A percentile compares a stretch with the other conserved stretches of the same genome.
phyloP scores from a whole-genome alignment of 2,329 filamentous ascomycete genomes.

The Hymenoscyphus repandus region DNA sequence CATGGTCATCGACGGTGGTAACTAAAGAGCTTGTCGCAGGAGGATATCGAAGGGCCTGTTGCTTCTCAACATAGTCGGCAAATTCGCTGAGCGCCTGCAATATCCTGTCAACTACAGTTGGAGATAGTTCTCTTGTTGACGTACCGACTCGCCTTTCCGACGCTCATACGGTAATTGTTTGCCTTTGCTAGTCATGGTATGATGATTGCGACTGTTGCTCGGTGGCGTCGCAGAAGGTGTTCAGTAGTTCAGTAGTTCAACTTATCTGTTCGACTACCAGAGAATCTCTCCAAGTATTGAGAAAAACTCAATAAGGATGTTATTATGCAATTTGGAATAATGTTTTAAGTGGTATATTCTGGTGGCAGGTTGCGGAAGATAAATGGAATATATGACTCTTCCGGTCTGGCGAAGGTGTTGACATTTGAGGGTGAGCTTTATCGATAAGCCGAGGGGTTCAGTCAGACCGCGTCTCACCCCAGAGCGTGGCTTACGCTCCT shows the following conservation, averaged over 20 bases:
- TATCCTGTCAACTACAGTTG: neutral
- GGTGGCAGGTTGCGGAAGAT: constrained; percentile 5
- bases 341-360: constrained; percentile 2
- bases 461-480: too few relatives aligned
- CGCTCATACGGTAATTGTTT: constrained; percentile 68
- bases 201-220: neutral
- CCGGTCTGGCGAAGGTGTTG: constrained; percentile 13
- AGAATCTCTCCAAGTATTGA: neutral
- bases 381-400: constrained; percentile 1
- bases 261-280: constrained; percentile 20
- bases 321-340: too few relatives aligned
- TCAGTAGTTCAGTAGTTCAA: neutral
- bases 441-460: constrained; percentile 24
- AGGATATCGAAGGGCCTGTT: constrained; percentile 70
- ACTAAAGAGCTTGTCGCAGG: constrained; percentile 22
- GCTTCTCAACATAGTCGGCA: constrained; percentile 93
- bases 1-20: constrained; percentile 58
- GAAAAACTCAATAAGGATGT: neutral
- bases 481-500: too few relatives aligned
- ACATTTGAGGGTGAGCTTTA: constrained; percentile 22
- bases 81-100: constrained; percentile 80
- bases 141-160: constrained; percentile 80
- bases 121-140: constrained; percentile 24
- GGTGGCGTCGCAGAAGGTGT: neutral
- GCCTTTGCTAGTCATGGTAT: constrained; percentile 47